Conservation (phyloP, 768 basidiomycete species). For the Filobasidium wieringae region DNA sequence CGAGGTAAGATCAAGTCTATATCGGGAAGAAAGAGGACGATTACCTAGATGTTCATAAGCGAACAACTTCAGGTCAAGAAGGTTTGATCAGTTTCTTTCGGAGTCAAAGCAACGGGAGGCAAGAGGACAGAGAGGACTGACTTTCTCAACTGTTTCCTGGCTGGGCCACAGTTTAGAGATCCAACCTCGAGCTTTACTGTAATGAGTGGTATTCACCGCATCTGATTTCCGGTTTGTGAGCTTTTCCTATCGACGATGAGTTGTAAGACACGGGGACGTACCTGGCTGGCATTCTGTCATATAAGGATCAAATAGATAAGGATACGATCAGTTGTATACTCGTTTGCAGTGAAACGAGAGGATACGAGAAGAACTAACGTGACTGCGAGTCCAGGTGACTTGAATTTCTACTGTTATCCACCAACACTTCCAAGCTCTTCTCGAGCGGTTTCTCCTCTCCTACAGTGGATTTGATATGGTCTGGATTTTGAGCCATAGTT, state of each 20-base stretch:
- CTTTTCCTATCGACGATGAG: not conserved
- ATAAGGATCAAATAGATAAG: not conserved
- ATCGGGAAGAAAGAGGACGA: not conserved
- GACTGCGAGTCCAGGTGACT: not conserved
- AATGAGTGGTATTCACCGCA: not conserved
- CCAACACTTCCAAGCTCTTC: not conserved
- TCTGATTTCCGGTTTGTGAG: slow-evolving; percentile 4
- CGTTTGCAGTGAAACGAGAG: not conserved
- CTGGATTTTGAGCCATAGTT: too few relatives aligned
- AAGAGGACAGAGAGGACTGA: not conserved
- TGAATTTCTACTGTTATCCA: not conserved
- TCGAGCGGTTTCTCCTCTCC: too few relatives aligned
- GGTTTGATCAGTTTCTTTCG: too few relatives aligned
- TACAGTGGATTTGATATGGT: too few relatives aligned
- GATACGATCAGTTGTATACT: not conserved
- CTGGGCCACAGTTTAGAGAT: slow-evolving; percentile 1
- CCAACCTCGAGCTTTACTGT: not conserved
- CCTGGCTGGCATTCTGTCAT: not conserved
- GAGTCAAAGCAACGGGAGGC: not conserved
- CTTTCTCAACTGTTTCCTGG: not conserved
- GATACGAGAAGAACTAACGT: not conserved
- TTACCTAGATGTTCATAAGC: slow-evolving; percentile 36
- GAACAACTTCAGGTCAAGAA: slow-evolving; percentile 33
- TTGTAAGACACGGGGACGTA: not conserved
- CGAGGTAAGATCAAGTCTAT: not conserved